These are phyloP conservation scores for Tetrahymena borealis DNA, from an alignment of 73 alveolate genomes.

Conservation along the genomic window DNA sequence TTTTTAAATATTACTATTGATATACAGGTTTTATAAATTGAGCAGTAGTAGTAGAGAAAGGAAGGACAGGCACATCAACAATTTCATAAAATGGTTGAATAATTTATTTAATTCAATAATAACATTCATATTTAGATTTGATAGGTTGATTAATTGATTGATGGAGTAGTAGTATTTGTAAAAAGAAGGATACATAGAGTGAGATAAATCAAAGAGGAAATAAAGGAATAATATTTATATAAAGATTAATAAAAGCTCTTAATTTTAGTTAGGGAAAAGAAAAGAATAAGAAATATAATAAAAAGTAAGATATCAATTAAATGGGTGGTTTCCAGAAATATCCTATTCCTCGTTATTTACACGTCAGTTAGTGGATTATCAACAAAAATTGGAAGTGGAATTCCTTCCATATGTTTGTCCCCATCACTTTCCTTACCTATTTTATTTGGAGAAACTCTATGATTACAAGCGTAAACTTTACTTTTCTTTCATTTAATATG, in stretches of 20 bases:
- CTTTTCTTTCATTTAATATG: too few species aligned
- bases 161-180: too few species aligned
- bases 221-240: neutral
- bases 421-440: neutral
- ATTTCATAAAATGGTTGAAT: too few species aligned
- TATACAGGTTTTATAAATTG: too few species aligned
- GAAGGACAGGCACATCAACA: too few species aligned
- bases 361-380: neutral
- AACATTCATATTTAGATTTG: too few species aligned
- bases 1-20: too few species aligned
- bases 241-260: neutral
- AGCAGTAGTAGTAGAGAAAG: too few species aligned
- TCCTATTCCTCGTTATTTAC: slow-evolving; percentile 1
- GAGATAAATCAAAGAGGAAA: neutral
- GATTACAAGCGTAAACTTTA: neutral
- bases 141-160: too few species aligned
- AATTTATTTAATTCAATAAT: too few species aligned
- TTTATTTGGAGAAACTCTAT: neutral
- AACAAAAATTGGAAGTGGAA: neutral
- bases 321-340: neutral
- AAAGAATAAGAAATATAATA: neutral
- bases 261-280: neutral
- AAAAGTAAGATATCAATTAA: neutral
- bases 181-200: neutral
- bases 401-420: neutral